phyloP scores from a whole-genome alignment of 305 asterid genomes.

The Solanum hybrid region DNA sequence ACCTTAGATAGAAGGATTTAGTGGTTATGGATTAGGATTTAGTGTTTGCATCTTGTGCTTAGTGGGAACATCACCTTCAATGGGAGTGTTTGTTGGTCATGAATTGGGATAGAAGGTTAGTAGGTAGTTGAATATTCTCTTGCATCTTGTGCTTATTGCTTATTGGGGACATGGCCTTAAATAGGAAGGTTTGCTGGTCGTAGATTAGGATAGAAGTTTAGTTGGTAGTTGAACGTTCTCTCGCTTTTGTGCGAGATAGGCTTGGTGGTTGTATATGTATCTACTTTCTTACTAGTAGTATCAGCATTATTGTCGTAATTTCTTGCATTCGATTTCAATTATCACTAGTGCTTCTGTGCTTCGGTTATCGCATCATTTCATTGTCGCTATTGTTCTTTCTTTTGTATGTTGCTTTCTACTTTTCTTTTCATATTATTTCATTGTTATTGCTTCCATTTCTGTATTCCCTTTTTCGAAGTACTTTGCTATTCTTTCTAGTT shows the following conservation, averaged over 20 bases:
- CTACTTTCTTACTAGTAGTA: background rate
- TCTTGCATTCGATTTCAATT: background rate
- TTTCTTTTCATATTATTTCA: background rate
- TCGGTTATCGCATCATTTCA: background rate
- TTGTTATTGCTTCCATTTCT: background rate
- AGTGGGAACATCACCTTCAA: background rate
- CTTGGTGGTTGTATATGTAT: background rate
- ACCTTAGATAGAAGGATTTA: background rate
- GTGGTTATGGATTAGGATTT: too few species aligned
- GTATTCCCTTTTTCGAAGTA: too few species aligned
- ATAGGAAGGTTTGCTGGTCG: too few species aligned
- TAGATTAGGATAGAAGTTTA: too few species aligned
- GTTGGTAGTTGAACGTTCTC: too few species aligned
- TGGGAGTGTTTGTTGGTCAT: background rate
- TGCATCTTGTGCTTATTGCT: too few species aligned
- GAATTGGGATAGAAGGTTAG: background rate
- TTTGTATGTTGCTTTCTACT: background rate
- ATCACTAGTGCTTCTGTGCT: background rate
- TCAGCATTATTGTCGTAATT: background rate
- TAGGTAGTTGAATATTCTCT: background rate
- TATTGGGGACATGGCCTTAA: too few species aligned
- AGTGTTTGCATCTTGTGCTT: background rate
- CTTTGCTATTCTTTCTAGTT: too few species aligned
- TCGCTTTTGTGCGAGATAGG: too few species aligned
- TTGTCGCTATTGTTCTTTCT: background rate